Evolutionary conservation across 1,284 basidiomycete genomes (phyloP).

Genomic region (Bondarzewia mesenterica): DNA sequence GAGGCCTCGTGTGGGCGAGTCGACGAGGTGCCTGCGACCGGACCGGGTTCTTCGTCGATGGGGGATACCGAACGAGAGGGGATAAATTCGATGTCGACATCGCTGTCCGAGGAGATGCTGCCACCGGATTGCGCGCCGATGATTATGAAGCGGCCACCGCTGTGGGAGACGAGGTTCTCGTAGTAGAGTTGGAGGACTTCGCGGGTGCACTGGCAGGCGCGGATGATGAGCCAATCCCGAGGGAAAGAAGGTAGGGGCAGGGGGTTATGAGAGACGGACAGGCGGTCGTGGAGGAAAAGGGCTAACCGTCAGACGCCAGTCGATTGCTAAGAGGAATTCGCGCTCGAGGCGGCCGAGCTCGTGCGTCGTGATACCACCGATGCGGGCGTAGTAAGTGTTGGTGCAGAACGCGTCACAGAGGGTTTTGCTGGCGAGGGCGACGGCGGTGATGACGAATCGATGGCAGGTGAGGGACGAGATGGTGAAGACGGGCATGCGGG

Average conservation of each 20-base stretch:
- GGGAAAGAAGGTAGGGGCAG: slow-evolving; percentile 3
- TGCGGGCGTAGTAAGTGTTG: slow-evolving; percentile 87
- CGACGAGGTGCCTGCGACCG: slow-evolving; percentile 4
- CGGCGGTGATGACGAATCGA: slow-evolving; percentile 87
- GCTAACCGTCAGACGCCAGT: slow-evolving; percentile 88
- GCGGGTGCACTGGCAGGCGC: slow-evolving; percentile 57
- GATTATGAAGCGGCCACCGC: slow-evolving; percentile 49
- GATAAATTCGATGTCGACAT: slow-evolving; percentile 46
- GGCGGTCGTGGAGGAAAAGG: not conserved
- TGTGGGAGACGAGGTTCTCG: slow-evolving; percentile 75
- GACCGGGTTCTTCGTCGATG: slow-evolving; percentile 4
- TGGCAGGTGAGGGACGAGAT: slow-evolving; percentile 92
- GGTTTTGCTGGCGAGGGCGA: slow-evolving; percentile 84
- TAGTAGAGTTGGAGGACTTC: slow-evolving; percentile 81
- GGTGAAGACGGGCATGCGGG: slow-evolving; percentile 78
- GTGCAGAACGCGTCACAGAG: slow-evolving; percentile 92
- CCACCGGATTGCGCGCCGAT: slow-evolving; percentile 33
- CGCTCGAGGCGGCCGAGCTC: slow-evolving; percentile 91
- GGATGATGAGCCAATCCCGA: not conserved
- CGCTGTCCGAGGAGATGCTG: slow-evolving; percentile 41
- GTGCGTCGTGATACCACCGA: slow-evolving; percentile 83
- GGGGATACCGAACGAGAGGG: slow-evolving; percentile 49
- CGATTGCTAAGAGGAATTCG: slow-evolving; percentile 83
- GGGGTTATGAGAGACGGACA: not conserved
- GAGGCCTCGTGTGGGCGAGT: slow-evolving; percentile 6